phyloP scores from a whole-genome alignment of 345 rosid species.

The Eucalyptus regnans region DNA sequence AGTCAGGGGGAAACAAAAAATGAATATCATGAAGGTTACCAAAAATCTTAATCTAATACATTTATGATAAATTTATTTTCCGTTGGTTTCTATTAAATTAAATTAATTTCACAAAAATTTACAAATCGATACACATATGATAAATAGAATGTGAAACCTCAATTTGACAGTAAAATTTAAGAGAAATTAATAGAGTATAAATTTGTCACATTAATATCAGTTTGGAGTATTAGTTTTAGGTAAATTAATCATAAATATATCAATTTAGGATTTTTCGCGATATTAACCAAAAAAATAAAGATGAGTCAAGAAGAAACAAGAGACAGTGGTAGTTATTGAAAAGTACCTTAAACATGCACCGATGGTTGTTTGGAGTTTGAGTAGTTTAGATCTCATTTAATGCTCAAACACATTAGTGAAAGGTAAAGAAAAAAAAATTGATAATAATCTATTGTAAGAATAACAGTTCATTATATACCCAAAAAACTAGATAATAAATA shows the following conservation, averaged over 20 bases:
- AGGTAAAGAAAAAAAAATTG: not conserved
- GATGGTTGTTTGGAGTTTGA: not conserved
- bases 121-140: too few species aligned
- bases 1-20: too few species aligned
- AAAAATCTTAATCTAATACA: accelerated
- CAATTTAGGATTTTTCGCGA: accelerated
- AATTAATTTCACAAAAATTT: too few species aligned
- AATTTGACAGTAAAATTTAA: too few species aligned
- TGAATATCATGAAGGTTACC: not conserved
- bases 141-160: accelerated
- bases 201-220: accelerated
- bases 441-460: too few species aligned
- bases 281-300: not conserved
- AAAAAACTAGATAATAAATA: too few species aligned
- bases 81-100: too few species aligned
- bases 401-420: not conserved
- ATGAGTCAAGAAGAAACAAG: not conserved
- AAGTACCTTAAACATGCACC: not conserved
- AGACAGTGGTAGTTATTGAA: not conserved
- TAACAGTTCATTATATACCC: accelerated
- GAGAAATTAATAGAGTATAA: accelerated
- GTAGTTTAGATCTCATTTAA: not conserved
- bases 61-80: accelerated
- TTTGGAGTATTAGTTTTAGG: not conserved
- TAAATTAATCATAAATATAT: too few species aligned